These are phyloP conservation scores for Pleodorina starrii DNA, from an alignment of 139 green algal genomes.

Conservation along the genomic window DNA sequence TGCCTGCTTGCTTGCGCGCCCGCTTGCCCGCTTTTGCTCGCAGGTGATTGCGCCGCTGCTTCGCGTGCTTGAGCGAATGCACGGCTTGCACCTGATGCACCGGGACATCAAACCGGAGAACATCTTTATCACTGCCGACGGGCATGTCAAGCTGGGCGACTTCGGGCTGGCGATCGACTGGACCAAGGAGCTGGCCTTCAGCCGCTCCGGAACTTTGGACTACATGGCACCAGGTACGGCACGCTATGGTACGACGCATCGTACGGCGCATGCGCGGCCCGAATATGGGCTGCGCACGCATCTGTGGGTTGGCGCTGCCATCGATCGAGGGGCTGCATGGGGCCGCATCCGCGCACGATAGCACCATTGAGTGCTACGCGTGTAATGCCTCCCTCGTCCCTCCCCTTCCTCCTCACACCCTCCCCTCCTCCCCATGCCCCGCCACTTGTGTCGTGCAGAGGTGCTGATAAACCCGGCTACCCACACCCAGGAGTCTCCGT, in stretches of 20 bases:
- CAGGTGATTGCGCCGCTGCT: conserved; percentile 87
- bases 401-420: too few species aligned
- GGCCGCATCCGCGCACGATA: too few species aligned
- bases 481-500: conserved; percentile 69
- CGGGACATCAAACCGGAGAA: conserved; percentile 90
- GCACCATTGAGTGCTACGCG: too few species aligned
- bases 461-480: conserved; percentile 78
- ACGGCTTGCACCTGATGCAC: conserved; percentile 79
- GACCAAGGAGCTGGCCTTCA: conserved; percentile 83
- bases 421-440: neutral
- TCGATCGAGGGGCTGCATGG: too few species aligned
- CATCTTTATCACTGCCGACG: conserved; percentile 80
- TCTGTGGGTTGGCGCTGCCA: too few species aligned
- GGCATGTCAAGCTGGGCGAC: conserved; percentile 80
- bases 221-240: conserved; percentile 64
- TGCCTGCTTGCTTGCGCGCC: too few species aligned
- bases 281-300: too few species aligned
- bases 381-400: too few species aligned
- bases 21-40: too few species aligned
- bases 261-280: too few species aligned
- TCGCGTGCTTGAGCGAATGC: conserved; percentile 79
- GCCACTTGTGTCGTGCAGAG: too few species aligned
- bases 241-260: too few species aligned
- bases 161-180: conserved; percentile 86
- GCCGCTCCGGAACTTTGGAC: conserved; percentile 79